phyloP scores from a whole-genome alignment of 2,329 filamentous ascomycete species.

The Cadophora gregata region DNA sequence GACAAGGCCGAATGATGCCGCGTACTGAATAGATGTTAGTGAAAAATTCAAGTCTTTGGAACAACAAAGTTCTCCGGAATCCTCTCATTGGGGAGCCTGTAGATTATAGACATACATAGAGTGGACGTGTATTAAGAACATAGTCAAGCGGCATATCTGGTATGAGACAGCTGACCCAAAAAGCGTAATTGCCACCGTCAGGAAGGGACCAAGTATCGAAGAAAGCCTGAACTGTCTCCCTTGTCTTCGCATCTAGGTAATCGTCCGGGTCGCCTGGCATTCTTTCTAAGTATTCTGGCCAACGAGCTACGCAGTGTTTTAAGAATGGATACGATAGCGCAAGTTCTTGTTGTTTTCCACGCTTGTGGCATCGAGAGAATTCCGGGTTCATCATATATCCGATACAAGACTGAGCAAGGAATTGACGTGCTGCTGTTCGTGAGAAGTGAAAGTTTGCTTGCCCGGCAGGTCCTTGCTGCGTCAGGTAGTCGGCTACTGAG shows the following conservation, averaged over 20 bases:
- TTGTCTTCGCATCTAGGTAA: conserved; percentile 25
- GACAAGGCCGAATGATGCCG: conserved; percentile 35
- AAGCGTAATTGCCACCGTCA: conserved; percentile 33
- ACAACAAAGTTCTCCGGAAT: not conserved
- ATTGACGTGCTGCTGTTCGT: conserved; percentile 25
- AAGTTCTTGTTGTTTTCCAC: not conserved
- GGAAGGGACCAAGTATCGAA: conserved; percentile 29
- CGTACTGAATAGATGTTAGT: conserved; percentile 23
- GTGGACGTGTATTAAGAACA: conserved; percentile 29
- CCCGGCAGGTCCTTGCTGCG: conserved; percentile 19
- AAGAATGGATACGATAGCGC: conserved; percentile 25
- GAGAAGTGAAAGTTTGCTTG: conserved; percentile 30
- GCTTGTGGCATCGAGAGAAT: conserved; percentile 21
- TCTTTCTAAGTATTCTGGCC: conserved; percentile 17
- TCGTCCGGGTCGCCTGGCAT: conserved; percentile 11
- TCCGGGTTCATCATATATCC: conserved; percentile 32
- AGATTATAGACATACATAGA: conserved; percentile 23
- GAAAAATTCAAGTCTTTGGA: not conserved
- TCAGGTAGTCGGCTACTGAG: conserved; percentile 36
- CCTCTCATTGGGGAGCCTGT: not conserved
- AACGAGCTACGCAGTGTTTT: conserved; percentile 23
- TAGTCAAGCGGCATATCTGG: conserved; percentile 20
- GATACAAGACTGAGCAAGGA: conserved; percentile 30
- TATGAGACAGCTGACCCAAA: conserved; percentile 34
- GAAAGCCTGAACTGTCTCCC: conserved; percentile 28